Percentiles rank a stretch among this genome's conserved stretches.
These are phyloP conservation scores for Clarireedia homoeocarpa DNA, from an alignment of 2,329 filamentous ascomycete genomes.

Conservation along the genomic window DNA sequence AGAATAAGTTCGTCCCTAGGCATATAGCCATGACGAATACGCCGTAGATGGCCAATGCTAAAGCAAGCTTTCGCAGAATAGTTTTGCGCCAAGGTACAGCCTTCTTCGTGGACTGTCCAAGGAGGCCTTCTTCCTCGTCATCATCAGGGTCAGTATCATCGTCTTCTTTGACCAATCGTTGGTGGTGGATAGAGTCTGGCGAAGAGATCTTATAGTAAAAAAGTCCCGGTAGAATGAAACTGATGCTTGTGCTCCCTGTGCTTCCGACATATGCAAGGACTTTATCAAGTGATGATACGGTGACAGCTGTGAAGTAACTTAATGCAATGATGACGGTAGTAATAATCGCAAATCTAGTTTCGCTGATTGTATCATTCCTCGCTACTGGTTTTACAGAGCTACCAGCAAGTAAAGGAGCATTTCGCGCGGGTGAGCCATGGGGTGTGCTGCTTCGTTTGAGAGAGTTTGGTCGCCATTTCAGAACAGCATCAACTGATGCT, in stretches of 20 bases:
- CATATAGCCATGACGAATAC: slow-evolving; percentile 84
- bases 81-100: slow-evolving; percentile 39
- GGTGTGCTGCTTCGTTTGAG: slow-evolving; percentile 28
- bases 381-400: slow-evolving; percentile 39
- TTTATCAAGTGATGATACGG: slow-evolving; percentile 79
- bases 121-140: slow-evolving; percentile 36
- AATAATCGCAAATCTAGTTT: slow-evolving; percentile 80
- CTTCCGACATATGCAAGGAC: slow-evolving; percentile 93
- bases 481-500: slow-evolving; percentile 88
- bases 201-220: slow-evolving; percentile 99
- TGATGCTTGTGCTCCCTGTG: slow-evolving; percentile 91
- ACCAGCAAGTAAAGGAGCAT: slow-evolving; percentile 33
- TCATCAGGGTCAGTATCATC: slow-evolving; percentile 63
- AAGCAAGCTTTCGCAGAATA: slow-evolving; percentile 61
- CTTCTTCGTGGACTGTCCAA: slow-evolving; percentile 1
- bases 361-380: slow-evolving; percentile 61
- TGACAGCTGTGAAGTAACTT: slow-evolving; percentile 84
- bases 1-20: slow-evolving; percentile 71
- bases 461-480: slow-evolving; percentile 73
- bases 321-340: slow-evolving; percentile 79
- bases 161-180: slow-evolving; percentile 81
- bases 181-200: slow-evolving; percentile 79
- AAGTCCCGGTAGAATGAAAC: slow-evolving; percentile 88
- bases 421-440: slow-evolving; percentile 31
- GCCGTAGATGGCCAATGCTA: slow-evolving; percentile 77